Conservation (phyloP, 192 early-diverging fungal species). For the Podochytrium sp. region DNA sequence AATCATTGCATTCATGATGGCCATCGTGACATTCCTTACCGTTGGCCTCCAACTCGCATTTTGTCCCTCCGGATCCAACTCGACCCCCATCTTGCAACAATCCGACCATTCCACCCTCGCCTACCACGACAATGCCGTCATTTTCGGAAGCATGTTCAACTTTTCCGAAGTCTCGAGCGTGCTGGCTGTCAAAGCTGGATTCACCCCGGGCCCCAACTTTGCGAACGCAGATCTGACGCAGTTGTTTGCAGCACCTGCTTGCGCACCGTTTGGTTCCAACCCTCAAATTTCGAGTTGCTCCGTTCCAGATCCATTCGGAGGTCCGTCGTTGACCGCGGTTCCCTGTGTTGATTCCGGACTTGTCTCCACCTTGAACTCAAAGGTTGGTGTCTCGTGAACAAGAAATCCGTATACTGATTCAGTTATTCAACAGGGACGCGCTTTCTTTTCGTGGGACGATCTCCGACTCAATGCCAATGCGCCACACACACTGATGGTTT, state of each 20-base stretch:
- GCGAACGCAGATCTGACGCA: constrained; percentile 40
- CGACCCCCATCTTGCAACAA: constrained; percentile 37
- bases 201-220: constrained; percentile 40
- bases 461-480: constrained; percentile 20
- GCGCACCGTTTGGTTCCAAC: not conserved
- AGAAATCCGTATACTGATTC: too few species aligned
- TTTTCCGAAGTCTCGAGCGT: constrained; percentile 30
- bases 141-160: constrained; percentile 40
- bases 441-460: constrained; percentile 50
- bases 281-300: constrained; percentile 6
- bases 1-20: constrained; percentile 43
- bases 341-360: constrained; percentile 3
- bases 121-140: constrained; percentile 38
- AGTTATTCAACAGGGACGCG: constrained; percentile 25
- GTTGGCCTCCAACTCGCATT: constrained; percentile 47
- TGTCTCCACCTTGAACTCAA: not conserved
- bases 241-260: constrained; percentile 22
- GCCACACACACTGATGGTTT: constrained; percentile 48
- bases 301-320: not conserved
- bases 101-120: constrained; percentile 34
- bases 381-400: not conserved
- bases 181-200: constrained; percentile 6
- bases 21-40: constrained; percentile 47
- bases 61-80: constrained; percentile 28
- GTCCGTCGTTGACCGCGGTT: not conserved